Evolutionary conservation across 495 filamentous ascomycete species (phyloP).

Genomic region (Stereocaulon alpinum): DNA sequence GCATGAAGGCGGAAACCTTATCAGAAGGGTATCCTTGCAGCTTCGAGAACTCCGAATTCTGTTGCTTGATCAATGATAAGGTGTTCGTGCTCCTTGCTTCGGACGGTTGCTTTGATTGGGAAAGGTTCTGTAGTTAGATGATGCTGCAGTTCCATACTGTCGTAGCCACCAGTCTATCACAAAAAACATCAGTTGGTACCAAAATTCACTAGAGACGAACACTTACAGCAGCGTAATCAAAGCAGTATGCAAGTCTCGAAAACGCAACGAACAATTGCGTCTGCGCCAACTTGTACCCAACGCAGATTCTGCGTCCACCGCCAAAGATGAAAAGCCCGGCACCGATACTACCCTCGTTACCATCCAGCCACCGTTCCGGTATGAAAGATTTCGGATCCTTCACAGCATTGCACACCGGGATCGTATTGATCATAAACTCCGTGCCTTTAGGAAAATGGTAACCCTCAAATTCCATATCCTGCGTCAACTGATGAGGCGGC

Average conservation of each 20-base stretch:
- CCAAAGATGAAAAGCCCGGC: slow-evolving; percentile 34
- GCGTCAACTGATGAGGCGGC: slow-evolving; percentile 27
- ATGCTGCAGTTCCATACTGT: neutral
- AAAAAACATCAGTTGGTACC: neutral
- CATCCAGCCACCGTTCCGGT: slow-evolving; percentile 38
- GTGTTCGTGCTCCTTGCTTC: neutral
- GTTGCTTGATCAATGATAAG: neutral
- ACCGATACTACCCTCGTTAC: slow-evolving; percentile 26
- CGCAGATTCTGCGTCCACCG: slow-evolving; percentile 36
- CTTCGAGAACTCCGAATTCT: neutral
- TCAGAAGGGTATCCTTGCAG: no score
- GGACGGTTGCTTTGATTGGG: neutral
- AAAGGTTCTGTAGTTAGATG: neutral
- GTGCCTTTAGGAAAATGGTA: slow-evolving; percentile 40
- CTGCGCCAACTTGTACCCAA: slow-evolving; percentile 37
- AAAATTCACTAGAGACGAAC: neutral
- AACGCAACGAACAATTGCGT: slow-evolving; percentile 34
- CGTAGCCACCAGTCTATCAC: neutral
- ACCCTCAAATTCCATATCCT: slow-evolving; percentile 43
- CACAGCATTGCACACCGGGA: slow-evolving; percentile 26
- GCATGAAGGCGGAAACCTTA: no score
- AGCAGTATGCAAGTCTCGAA: slow-evolving; percentile 36
- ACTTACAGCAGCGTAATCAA: slow-evolving; percentile 29
- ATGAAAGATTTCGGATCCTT: slow-evolving; percentile 27
- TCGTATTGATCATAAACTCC: slow-evolving; percentile 29